Evolutionary conservation across 2,329 filamentous ascomycete species (phyloP).

Genomic region (Scedosporium dehoogii): DNA sequence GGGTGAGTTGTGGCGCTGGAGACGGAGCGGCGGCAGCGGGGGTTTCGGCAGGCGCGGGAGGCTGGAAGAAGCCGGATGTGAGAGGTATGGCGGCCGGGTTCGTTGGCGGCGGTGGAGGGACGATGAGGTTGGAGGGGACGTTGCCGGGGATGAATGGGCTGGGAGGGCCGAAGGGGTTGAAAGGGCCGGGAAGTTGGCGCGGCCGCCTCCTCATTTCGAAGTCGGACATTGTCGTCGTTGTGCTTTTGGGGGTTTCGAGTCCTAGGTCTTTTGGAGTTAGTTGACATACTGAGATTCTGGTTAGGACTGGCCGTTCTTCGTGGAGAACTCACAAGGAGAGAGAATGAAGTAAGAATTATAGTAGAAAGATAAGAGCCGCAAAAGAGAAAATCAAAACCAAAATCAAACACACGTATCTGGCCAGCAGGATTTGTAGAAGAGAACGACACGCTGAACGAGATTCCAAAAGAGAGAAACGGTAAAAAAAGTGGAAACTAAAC

Average conservation of each 20-base stretch:
- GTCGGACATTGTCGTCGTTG: neutral
- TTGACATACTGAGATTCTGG: neutral
- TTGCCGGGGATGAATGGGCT: neutral
- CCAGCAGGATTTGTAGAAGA: slow-evolving; percentile 5
- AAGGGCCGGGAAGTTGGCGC: neutral
- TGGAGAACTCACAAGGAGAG: neutral
- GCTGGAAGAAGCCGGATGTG: neutral
- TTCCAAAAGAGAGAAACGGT: neutral
- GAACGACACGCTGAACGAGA: slow-evolving; percentile 5
- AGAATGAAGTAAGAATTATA: neutral
- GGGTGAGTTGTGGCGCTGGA: neutral
- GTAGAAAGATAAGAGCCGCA: neutral
- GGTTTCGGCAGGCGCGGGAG: neutral
- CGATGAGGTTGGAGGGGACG: neutral
- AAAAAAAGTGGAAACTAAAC: neutral
- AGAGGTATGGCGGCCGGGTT: neutral
- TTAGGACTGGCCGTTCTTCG: neutral
- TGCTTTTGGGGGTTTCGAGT: neutral
- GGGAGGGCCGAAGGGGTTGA: neutral
- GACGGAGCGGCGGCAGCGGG: neutral
- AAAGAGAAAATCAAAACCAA: neutral
- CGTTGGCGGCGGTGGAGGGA: neutral
- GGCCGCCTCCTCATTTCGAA: neutral
- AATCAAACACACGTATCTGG: slow-evolving; percentile 3
- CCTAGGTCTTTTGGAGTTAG: neutral